Base-by-base conservation (phyloP, 1,284 basidiomycete genomes). In the Melampsora larici-populina region DNA sequence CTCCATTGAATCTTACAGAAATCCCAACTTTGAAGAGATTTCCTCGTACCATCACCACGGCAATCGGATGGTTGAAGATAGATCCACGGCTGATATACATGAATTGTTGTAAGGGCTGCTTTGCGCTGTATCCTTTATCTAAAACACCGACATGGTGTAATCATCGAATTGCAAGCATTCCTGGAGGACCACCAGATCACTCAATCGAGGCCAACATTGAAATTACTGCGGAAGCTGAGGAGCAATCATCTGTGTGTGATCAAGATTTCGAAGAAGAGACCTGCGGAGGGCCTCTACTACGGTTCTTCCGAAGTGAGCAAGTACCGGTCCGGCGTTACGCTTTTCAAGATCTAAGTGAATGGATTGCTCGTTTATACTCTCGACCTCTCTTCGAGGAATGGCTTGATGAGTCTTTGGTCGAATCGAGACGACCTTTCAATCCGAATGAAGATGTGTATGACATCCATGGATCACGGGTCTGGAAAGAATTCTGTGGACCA, bases 401-500 rank as follows among this genome's bases (percentile, higher is more conserved):
- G 36, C 36, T 36, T 9, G 36, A 36, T 9, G 36, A 36, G 9
- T 36, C 36, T 36, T 36, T 36, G 26, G 36, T 6, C 1, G 13
- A n/a, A 43, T 70, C 68, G 4, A 11, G 58, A 2, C 8, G n/a
- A 2, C 55, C 70, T 31, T 62, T 46, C 17, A 24, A 71, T 36
- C 24, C 55, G 6, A 24, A 5, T 2, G 40, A 5, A 1, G 58
- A 60, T 8, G 58, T 62, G 11, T 6, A 7, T 6, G 70, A 71
- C 24, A 71, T 71, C 46, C 70, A 71, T 33, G 24, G 64, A 24
- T 65, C 71, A 26, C 15, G 71, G 11, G 17, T 64, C 5, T 48
- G 71, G 62, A 73, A 64, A 51, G n/a, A 64, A 26, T 65, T 73
- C n/a, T 33, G 18, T 65, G 71, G 46, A 9, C 40, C 62, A 21